Conservation (phyloP, 164 flowering plant species). For the Tetracentron sinense region DNA sequence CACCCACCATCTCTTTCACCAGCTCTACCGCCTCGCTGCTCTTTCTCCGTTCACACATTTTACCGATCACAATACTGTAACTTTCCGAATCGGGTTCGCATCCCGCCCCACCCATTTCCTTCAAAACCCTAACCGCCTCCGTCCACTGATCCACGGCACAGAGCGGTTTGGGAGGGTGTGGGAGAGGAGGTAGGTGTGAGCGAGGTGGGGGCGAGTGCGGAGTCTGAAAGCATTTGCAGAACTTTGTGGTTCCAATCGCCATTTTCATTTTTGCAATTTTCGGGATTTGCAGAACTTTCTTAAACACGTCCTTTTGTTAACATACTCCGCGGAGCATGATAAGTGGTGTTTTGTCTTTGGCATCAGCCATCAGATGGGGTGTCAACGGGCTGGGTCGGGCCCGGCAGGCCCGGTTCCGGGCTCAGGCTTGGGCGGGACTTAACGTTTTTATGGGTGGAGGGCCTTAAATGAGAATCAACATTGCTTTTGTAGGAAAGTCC, state of each 20-base stretch:
- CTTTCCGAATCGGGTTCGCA: slow-evolving; percentile 68
- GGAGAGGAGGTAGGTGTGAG: slow-evolving; percentile 47
- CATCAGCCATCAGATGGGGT: too few species aligned
- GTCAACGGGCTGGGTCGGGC: too few species aligned
- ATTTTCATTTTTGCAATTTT: too few species aligned
- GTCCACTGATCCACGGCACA: slow-evolving; percentile 49
- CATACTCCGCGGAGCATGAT: too few species aligned
- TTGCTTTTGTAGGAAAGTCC: too few species aligned
- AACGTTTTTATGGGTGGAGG: too few species aligned
- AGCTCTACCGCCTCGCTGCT: slow-evolving; percentile 34
- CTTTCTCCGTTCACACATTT: slow-evolving; percentile 34
- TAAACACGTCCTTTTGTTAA: too few species aligned
- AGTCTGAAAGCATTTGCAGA: slow-evolving; percentile 37
- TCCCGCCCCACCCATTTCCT: slow-evolving; percentile 48
- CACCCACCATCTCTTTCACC: slow-evolving; percentile 66
- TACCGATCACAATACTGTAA: slow-evolving; percentile 44
- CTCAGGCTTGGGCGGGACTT: too few species aligned
- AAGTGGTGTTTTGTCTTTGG: too few species aligned
- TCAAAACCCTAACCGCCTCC: slow-evolving; percentile 56
- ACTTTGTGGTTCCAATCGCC: slow-evolving; percentile 3
- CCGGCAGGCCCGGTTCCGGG: too few species aligned
- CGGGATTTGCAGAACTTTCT: too few species aligned
- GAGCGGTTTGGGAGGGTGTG: slow-evolving; percentile 51
- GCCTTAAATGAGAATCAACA: too few species aligned
- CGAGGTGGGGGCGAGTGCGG: slow-evolving; percentile 33